These are phyloP conservation scores for Hippophae tibetana DNA, from an alignment of 306 rosid species.

Conservation along the genomic window DNA sequence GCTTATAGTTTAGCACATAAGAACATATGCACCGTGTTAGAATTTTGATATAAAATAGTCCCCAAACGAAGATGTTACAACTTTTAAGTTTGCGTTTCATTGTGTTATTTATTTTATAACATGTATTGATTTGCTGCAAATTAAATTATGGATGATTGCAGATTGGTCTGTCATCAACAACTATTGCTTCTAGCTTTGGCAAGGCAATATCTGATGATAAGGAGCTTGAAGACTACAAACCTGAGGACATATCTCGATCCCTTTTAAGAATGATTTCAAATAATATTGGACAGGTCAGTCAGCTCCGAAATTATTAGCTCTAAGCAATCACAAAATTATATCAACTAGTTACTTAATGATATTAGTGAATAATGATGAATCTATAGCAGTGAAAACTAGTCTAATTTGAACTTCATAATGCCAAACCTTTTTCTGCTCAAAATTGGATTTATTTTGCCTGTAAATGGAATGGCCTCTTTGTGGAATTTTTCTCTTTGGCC, in stretches of 20 bases:
- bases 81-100: not conserved
- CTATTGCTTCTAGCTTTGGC: constrained; percentile 98
- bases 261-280: constrained; percentile 91
- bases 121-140: constrained; percentile 11
- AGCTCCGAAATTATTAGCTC: constrained; percentile 9
- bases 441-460: too few relatives aligned
- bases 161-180: constrained; percentile 77
- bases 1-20: constrained; percentile 11
- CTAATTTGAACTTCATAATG: too few relatives aligned
- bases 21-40: constrained; percentile 6
- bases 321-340: constrained; percentile 1
- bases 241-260: constrained; percentile 89
- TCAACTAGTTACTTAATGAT: not conserved
- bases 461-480: too few relatives aligned
- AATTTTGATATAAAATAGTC: not conserved
- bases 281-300: constrained; percentile 88
- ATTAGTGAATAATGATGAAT: not conserved
- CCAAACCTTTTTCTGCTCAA: too few relatives aligned
- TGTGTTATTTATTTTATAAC: too few relatives aligned
- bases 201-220: constrained; percentile 70
- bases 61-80: not conserved
- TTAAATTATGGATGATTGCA: constrained; percentile 28
- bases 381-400: too few relatives aligned
- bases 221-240: constrained; percentile 63
- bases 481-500: too few relatives aligned